Conservation (phyloP, 73 alveolate genomes). For the Urostyla sp. region DNA sequence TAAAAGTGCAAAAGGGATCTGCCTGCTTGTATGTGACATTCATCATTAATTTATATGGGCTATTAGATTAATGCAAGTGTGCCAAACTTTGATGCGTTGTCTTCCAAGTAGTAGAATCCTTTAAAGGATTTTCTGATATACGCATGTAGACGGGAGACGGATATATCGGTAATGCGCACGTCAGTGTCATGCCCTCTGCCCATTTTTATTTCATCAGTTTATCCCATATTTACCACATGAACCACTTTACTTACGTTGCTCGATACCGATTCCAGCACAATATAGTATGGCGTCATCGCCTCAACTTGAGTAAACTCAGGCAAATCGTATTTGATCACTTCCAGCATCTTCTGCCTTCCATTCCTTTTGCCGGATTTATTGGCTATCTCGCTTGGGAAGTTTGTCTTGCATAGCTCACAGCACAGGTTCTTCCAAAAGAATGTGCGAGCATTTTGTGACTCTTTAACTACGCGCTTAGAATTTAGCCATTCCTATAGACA, state of each 20-base stretch:
- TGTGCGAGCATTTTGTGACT: conserved; percentile 31
- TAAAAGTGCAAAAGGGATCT: too few species aligned
- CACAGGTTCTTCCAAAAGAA: conserved; percentile 60
- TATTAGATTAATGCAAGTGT: conserved; percentile 70
- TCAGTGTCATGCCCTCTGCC: conserved; percentile 91
- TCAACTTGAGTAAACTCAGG: conserved; percentile 3
- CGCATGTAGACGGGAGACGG: conserved; percentile 88
- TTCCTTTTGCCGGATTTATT: neutral
- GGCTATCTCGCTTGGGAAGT: conserved; percentile 17
- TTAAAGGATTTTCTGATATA: conserved; percentile 69
- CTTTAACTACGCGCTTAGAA: conserved; percentile 36
- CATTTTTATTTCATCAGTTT: conserved; percentile 37
- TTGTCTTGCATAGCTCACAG: conserved; percentile 73
- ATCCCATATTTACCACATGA: conserved; percentile 33
- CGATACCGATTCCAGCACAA: conserved; percentile 30
- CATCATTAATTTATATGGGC: conserved; percentile 8
- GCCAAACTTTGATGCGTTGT: conserved; percentile 85
- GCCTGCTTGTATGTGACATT: too few species aligned
- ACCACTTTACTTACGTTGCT: conserved; percentile 10
- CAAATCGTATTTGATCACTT: conserved; percentile 22
- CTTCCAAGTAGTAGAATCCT: conserved; percentile 73
- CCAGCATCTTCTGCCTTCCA: neutral
- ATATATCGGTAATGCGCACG: conserved; percentile 79
- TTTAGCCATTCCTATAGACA: conserved; percentile 76
- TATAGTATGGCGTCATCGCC: conserved; percentile 11